Conservation (phyloP, 768 basidiomycete species). For the Suillus subalutaceus region DNA sequence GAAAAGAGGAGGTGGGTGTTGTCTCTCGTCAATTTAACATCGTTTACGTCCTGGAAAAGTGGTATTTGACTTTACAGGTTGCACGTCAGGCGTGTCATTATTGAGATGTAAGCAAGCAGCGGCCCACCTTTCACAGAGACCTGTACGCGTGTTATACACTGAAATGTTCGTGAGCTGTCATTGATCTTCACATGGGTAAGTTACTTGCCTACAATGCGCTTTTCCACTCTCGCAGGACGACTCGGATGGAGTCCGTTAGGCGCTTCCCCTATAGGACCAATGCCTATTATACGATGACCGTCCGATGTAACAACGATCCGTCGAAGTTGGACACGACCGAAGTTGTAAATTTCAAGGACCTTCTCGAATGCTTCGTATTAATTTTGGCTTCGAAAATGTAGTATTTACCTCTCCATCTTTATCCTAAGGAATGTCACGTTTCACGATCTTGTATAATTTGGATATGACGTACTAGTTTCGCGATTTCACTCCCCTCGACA, state of each 20-base stretch:
- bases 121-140: conserved; percentile 47
- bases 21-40: conserved; percentile 49
- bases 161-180: neutral
- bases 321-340: conserved; percentile 48
- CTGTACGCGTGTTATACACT: conserved; percentile 53
- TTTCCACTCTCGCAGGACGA: conserved; percentile 51
- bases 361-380: conserved; percentile 14
- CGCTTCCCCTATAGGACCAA: conserved; percentile 49
- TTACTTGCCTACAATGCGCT: conserved; percentile 52
- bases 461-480: conserved; percentile 41
- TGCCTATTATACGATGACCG: conserved; percentile 48
- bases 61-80: conserved; percentile 48
- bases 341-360: conserved; percentile 44
- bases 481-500: conserved; percentile 52
- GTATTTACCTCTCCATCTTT: conserved; percentile 42
- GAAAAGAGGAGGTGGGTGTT: conserved; percentile 47
- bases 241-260: conserved; percentile 48
- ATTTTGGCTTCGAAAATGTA: neutral
- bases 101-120: neutral
- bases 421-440: conserved; percentile 37
- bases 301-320: conserved; percentile 55
- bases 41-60: conserved; percentile 55
- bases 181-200: neutral
- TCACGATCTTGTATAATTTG: conserved; percentile 14
- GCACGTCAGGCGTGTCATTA: conserved; percentile 13